These are phyloP conservation scores for Neofusicoccum kwambonambiense DNA, from an alignment of 2,329 filamentous ascomycete species.

Conservation along the genomic window DNA sequence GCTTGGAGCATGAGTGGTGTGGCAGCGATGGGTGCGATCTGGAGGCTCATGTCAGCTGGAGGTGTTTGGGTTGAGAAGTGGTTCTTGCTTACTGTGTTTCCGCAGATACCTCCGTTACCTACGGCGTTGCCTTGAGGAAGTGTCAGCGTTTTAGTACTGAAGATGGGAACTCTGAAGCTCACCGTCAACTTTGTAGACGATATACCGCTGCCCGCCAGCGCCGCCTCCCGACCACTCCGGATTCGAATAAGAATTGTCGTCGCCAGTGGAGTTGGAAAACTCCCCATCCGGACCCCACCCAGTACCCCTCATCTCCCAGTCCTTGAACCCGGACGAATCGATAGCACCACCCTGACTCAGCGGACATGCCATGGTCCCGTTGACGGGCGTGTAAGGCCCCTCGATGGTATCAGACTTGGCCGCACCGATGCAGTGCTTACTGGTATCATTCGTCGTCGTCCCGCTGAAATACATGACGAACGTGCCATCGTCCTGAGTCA, in stretches of 20 bases:
- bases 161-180: neutral
- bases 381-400: conserved; percentile 55
- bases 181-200: conserved; percentile 67
- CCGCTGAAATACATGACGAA: conserved; percentile 64
- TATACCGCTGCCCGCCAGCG: conserved; percentile 40
- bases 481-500: conserved; percentile 24
- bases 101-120: conserved; percentile 15
- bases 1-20: conserved; percentile 61
- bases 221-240: conserved; percentile 8
- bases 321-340: conserved; percentile 58
- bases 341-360: conserved; percentile 56
- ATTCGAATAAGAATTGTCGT: conserved; percentile 41
- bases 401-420: conserved; percentile 50
- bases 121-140: conserved; percentile 6
- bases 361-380: conserved; percentile 53
- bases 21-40: conserved; percentile 35
- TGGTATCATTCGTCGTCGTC: conserved; percentile 39
- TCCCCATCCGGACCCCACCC: conserved; percentile 3
- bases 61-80: neutral
- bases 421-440: conserved; percentile 58
- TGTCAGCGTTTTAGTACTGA: neutral
- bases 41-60: no score
- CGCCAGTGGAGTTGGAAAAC: conserved; percentile 41
- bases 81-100: conserved; percentile 1
- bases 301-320: conserved; percentile 12